Percentiles rank a stretch among this genome's conserved stretches.
Conservation (phyloP, 805 yeast species). For the Schwanniomyces sp. region DNA sequence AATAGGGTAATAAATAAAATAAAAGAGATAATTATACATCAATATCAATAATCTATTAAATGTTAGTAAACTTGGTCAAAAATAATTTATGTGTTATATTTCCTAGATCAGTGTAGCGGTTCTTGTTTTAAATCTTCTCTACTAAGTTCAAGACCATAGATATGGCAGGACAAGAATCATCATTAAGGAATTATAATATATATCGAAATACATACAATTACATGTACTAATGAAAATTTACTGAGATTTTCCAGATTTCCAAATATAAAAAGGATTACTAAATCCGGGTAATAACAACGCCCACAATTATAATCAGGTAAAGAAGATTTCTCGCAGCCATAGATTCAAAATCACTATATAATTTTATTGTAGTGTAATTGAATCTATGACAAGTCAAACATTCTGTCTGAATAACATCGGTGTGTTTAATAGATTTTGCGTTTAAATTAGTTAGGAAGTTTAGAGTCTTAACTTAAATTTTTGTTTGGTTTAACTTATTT, state of each 20-base stretch:
- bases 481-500: too few species aligned
- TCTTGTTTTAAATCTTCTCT: constrained; percentile 23
- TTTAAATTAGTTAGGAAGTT: too few species aligned
- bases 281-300: background rate
- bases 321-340: too few species aligned
- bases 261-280: background rate
- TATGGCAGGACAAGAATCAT: constrained; percentile 22
- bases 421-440: too few species aligned
- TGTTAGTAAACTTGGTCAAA: background rate
- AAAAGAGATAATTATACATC: background rate
- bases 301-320: too few species aligned
- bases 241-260: background rate
- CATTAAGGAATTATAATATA: constrained; percentile 8
- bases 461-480: too few species aligned
- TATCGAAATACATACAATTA: background rate
- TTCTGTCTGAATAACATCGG: too few species aligned
- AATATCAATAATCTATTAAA: background rate
- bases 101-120: constrained; percentile 33
- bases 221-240: background rate
- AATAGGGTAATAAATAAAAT: too few species aligned
- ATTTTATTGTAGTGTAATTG: too few species aligned
- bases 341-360: too few species aligned
- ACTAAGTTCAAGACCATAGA: constrained; percentile 12
- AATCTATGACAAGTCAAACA: too few species aligned
- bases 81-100: background rate